phyloP scores from a whole-genome alignment of 2,329 filamentous ascomycete species.

The Passalora sequoiae region DNA sequence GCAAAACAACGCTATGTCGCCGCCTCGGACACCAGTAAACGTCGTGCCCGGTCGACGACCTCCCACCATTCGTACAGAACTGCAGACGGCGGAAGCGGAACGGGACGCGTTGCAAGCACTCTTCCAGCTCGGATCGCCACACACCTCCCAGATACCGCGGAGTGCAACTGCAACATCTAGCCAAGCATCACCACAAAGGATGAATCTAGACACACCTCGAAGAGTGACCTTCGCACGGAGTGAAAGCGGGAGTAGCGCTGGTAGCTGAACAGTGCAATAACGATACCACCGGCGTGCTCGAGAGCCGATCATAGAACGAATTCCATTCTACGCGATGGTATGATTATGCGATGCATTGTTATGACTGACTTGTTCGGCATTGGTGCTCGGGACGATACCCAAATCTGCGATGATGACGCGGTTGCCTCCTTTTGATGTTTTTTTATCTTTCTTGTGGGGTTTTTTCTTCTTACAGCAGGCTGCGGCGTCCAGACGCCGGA shows the following conservation, averaged over 20 bases:
- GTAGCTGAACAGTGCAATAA: constrained; percentile 8
- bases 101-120: constrained; percentile 77
- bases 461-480: background rate
- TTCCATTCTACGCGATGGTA: constrained; percentile 3
- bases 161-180: constrained; percentile 15
- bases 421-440: background rate
- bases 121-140: constrained; percentile 64
- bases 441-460: constrained; percentile 4
- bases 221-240: constrained; percentile 28
- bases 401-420: too few relatives aligned
- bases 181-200: constrained; percentile 24
- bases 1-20: constrained; percentile 24
- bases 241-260: constrained; percentile 20
- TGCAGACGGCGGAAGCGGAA: constrained; percentile 63
- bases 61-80: constrained; percentile 61
- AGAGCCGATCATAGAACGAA: constrained; percentile 9
- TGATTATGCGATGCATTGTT: constrained; percentile 9
- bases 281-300: constrained; percentile 9
- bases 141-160: constrained; percentile 36
- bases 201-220: constrained; percentile 23
- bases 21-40: constrained; percentile 33
- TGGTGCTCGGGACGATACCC: constrained; percentile 19
- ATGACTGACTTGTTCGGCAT: constrained; percentile 11
- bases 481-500: background rate
- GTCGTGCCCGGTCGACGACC: constrained; percentile 25